Evolutionary conservation across 805 yeast genomes (phyloP), one percentile per base, ranked within the genome.

Genomic region (Sugiyamaella qingdaonensis): DNA sequence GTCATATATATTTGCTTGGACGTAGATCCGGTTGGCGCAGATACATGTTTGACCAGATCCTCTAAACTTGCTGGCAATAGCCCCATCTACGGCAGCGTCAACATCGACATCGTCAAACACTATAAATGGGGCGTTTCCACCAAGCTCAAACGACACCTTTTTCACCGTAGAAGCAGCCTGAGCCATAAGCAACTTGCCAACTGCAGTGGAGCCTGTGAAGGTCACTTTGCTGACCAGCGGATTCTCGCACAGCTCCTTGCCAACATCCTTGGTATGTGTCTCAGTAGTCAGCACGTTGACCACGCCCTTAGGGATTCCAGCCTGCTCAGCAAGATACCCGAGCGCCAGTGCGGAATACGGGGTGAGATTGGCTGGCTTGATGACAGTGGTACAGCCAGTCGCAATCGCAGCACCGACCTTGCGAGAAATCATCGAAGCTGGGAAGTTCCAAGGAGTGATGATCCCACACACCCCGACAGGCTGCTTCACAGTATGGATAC

Each of bases 371-470:
- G 88, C 92, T 1, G 94, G 94, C 69, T 86, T 86, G 60, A 87
- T 74, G 8, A 86, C 88, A 2, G 84, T 71, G 4, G 92, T 81
- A 68, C 92, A 86, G 1, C 94, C 95, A 13, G 87, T 86, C 14
- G 94, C 91, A 31, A 84, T 63, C 1, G 88, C 89, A 32, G 92
- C 89, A 18, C 86, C 91, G 49, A 82, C 69, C 64, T 85, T 85
- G 58, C 90, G 73, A 4, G 89, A 77, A 56, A 84, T 82, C 91
- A 85, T 85, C 11, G 91, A 88, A 19, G 81, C 70, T 2, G 95
- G 95, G 68, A 86, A 87, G 68, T 87, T 86, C 94, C 94, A 86
- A 2, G 94, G 94, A 2, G 92, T 84, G 61, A 86, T 67, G 51
- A 86, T 79, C 9, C 90, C 91, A 60, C 86, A 85, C 1, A 85